phyloP scores from a whole-genome alignment of 768 basidiomycete species.

The Lactarius hengduanensis region DNA sequence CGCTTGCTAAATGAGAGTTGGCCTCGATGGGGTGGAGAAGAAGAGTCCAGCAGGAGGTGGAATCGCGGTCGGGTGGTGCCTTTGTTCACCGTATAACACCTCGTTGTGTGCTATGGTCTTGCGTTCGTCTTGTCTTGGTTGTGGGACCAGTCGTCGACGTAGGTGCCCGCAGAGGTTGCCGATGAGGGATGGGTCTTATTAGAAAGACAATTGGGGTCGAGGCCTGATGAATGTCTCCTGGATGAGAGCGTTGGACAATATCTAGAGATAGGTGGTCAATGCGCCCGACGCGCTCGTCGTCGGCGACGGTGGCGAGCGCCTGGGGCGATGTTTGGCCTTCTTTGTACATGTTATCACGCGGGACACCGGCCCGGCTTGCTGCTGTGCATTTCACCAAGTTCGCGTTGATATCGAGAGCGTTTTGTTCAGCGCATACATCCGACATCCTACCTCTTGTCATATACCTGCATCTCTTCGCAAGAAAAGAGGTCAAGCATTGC shows the following conservation, averaged over 20 bases:
- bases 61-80: not conserved
- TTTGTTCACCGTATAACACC: not conserved
- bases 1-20: not conserved
- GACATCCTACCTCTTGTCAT: not conserved
- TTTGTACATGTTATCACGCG: conserved; percentile 23
- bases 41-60: not conserved
- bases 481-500: not conserved
- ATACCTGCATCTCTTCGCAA: not conserved
- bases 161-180: not conserved
- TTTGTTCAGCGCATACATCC: not conserved
- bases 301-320: conserved; percentile 28
- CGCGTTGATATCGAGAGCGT: not conserved
- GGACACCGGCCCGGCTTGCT: conserved; percentile 13
- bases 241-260: not conserved
- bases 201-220: not conserved
- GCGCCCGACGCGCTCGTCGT: conserved; percentile 31
- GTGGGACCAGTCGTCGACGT: conserved; percentile 4
- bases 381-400: not conserved
- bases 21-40: not conserved
- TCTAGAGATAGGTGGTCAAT: conserved; percentile 15
- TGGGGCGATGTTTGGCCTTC: conserved; percentile 23
- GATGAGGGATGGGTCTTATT: not conserved
- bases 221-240: not conserved
- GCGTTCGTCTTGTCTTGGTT: conserved; percentile 13
- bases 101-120: not conserved